These are phyloP conservation scores for Neurospora sp. DNA, from an alignment of 495 filamentous ascomycete species.

Conservation along the genomic window DNA sequence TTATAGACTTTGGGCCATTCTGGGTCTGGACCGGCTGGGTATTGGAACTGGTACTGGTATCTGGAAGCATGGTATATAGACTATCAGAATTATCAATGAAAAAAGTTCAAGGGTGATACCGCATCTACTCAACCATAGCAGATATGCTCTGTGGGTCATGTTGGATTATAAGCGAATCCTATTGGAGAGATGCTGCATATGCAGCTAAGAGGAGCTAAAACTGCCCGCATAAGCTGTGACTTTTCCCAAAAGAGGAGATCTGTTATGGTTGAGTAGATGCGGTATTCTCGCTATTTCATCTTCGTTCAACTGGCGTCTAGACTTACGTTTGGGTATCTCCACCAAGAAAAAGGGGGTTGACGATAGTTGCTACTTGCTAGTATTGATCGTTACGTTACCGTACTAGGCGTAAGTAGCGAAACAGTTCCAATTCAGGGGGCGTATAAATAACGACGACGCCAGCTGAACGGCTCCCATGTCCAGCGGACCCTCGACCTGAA, in stretches of 20 bases:
- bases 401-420: background rate
- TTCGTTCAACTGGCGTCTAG: background rate
- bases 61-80: background rate
- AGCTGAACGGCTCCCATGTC: background rate
- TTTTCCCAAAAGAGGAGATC: too few relatives aligned
- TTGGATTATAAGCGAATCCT: too few relatives aligned
- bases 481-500: background rate
- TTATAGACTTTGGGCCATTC: background rate
- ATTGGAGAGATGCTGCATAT: too few relatives aligned
- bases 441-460: background rate
- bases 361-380: background rate
- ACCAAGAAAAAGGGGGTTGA: background rate
- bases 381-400: background rate
- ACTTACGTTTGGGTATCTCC: background rate
- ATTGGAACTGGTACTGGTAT: background rate
- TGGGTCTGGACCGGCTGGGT: background rate
- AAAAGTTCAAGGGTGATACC: background rate
- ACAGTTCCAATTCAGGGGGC: background rate
- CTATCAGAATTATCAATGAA: background rate
- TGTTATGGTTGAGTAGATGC: too few relatives aligned
- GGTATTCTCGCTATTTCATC: background rate
- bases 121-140: too few relatives aligned
- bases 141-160: too few relatives aligned
- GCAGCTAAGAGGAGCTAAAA: too few relatives aligned
- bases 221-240: too few relatives aligned